These are phyloP conservation scores for Heliosperma pusillum DNA, from an alignment of 148 eudicot genomes.

Conservation along the genomic window DNA sequence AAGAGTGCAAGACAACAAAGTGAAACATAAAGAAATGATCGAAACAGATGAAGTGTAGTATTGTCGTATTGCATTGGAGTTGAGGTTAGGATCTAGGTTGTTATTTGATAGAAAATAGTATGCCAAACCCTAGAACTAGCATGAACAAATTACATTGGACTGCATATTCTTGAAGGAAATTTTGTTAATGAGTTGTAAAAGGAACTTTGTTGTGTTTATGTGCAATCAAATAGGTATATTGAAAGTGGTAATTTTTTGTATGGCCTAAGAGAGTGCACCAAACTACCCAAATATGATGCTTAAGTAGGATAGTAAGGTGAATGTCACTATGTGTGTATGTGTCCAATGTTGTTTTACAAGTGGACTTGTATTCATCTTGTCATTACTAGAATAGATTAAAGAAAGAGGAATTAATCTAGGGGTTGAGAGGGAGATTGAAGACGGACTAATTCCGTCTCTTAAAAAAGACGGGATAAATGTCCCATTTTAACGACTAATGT, in stretches of 20 bases:
- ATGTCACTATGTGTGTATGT: background rate
- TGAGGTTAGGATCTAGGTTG: background rate
- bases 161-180: background rate
- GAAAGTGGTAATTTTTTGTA: background rate
- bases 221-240: background rate
- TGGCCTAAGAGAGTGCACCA: background rate
- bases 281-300: conserved; percentile 8
- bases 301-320: background rate
- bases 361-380: background rate
- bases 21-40: too few species aligned
- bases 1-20: too few species aligned
- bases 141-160: background rate
- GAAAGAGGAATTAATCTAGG: too few species aligned
- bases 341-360: background rate
- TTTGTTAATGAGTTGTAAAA: background rate
- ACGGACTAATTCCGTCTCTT: too few species aligned
- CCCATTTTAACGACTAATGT: too few species aligned
- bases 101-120: background rate
- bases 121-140: background rate
- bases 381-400: too few species aligned
- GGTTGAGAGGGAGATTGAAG: too few species aligned
- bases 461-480: too few species aligned
- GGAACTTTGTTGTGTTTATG: background rate
- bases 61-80: background rate
- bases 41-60: too few species aligned